Conservation (phyloP, 2,329 filamentous ascomycete genomes). For the Fusarium clavum region DNA sequence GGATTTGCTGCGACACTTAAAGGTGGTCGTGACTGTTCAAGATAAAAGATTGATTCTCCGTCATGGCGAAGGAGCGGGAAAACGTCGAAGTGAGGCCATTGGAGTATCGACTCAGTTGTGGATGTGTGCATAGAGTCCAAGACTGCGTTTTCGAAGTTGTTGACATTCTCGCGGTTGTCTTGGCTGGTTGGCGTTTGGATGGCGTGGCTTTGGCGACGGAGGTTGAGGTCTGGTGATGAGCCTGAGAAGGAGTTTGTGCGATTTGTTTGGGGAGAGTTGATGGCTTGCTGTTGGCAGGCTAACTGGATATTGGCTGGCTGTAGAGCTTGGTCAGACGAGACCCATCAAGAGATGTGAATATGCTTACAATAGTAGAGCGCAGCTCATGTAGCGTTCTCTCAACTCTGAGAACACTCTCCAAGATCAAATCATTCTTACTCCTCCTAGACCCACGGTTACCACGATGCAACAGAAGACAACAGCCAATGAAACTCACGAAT, state of each 20-base stretch:
- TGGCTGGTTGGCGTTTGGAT: conserved; percentile 42
- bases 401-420: conserved; percentile 62
- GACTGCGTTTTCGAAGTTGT: conserved; percentile 59
- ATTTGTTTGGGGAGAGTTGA: conserved; percentile 34
- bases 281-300: conserved; percentile 17
- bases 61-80: conserved; percentile 57
- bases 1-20: conserved; percentile 50
- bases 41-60: conserved; percentile 59
- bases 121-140: conserved; percentile 63
- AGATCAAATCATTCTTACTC: conserved; percentile 64
- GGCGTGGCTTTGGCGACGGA: conserved; percentile 40
- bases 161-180: conserved; percentile 34
- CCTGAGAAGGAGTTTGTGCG: conserved; percentile 42
- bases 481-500: conserved; percentile 51
- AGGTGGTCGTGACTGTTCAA: conserved; percentile 57
- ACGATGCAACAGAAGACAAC: background rate
- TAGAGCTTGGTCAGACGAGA: background rate
- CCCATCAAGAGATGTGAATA: fast-evolving
- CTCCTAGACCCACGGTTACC: conserved; percentile 48
- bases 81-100: conserved; percentile 62
- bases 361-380: conserved; percentile 54
- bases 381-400: conserved; percentile 61
- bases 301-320: conserved; percentile 28
- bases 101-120: conserved; percentile 62
- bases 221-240: conserved; percentile 37